Base-by-base conservation (phyloP, 2,329 filamentous ascomycete species). In the Alternaria brassicae region DNA sequence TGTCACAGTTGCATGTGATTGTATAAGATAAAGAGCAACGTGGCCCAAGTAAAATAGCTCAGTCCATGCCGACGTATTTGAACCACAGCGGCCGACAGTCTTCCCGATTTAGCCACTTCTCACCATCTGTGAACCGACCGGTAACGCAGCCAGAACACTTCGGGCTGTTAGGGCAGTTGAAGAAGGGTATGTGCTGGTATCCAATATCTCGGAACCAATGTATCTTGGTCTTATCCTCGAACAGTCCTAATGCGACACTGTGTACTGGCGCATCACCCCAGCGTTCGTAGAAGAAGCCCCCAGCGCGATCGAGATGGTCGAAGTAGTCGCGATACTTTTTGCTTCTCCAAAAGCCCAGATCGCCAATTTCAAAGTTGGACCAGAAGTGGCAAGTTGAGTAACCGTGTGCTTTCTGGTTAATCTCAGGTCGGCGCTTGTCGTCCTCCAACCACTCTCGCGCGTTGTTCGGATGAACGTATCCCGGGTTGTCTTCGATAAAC, bases 141-240 rank as follows among this genome's bases (percentile, higher is more conserved):
- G 91, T 87, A n/a, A 89, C 85, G 77, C 94, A 98, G 66, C 91
- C 92, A 67, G 86, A 89, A 77, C 94, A 98, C 79, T 98, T 98
- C 49, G 92, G 91, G 53, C 91, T 96, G 80, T 97, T 98, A 63
- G 95, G 95, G 76, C 95, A 99, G 82, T 99, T 99, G 85, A 96
- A 97, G 82, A 96, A 99, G 44, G 95, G 95, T 53, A 98, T 93
- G 71, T 99, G 95, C 73, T 97, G 93, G 81, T 99, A 99, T 58
- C 95, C 95, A 68, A 99, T 98, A 77, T 99, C 95, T 53, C 94
- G 93, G 89, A 99, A 99, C 93, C 93, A 98, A 79, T 98, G 94
- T 61, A 99, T 91, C 78, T 92, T 93, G 79, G 85, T 90, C 73
- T 88, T 86, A 75, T 99, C 94, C 72, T 96, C 94, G 75, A 99